A percentile compares a stretch with the other conserved stretches of the same genome.
Conservation (phyloP, 306 rosid genomes). For the Citrullus amarus region DNA sequence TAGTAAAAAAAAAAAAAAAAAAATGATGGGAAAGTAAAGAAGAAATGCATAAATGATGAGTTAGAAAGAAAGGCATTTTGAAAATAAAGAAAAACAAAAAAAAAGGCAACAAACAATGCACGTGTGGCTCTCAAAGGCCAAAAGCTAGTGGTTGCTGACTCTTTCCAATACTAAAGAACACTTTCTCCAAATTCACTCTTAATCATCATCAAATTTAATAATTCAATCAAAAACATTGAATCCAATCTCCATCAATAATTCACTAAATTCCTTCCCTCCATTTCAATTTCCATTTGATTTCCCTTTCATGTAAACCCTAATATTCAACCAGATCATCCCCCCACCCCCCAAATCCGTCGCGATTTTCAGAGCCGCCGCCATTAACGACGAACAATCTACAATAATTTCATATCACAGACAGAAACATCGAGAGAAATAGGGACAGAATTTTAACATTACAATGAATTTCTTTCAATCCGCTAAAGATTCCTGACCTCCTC, state of each 20-base stretch:
- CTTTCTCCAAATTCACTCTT: background rate
- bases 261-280: background rate
- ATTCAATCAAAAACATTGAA: background rate
- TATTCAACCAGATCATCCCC: background rate
- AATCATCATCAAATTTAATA: background rate
- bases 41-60: too few species aligned
- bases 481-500: background rate
- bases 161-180: background rate
- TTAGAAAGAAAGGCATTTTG: background rate
- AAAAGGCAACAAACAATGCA: background rate
- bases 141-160: slow-evolving; percentile 3
- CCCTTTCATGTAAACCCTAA: background rate
- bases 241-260: background rate
- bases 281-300: background rate
- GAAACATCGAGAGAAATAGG: background rate
- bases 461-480: slow-evolving; percentile 1
- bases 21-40: too few species aligned
- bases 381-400: background rate
- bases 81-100: background rate
- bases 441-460: background rate
- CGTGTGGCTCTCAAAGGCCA: background rate
- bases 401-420: background rate
- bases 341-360: background rate
- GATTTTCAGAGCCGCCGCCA: background rate
- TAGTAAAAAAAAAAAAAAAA: too few species aligned